These are phyloP conservation scores for Micractinium sp. DNA, from an alignment of 139 green algal genomes.

Conservation along the genomic window DNA sequence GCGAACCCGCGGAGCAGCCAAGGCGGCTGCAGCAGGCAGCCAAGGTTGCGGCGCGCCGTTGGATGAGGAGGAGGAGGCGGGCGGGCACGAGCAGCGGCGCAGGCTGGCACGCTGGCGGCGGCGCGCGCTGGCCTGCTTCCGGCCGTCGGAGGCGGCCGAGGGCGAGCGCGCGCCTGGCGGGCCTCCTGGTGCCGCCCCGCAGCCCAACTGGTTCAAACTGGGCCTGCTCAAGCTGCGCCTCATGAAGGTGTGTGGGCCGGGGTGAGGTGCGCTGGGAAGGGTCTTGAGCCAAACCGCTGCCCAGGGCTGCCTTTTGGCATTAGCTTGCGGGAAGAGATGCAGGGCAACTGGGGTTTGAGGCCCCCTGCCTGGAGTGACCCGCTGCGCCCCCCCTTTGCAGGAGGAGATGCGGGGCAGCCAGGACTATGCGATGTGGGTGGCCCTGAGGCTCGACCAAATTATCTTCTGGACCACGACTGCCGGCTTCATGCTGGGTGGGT, in stretches of 20 bases:
- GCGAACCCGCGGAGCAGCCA: not conserved
- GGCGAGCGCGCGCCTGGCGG: not conserved
- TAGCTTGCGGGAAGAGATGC: conserved; percentile 26
- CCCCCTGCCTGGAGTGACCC: no score
- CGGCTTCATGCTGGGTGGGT: not conserved
- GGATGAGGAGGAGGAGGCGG: not conserved
- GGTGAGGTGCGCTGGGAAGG: no score
- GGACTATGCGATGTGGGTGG: conserved; percentile 40
- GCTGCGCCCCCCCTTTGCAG: not conserved
- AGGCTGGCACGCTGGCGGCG: not conserved
- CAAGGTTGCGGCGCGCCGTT: not conserved
- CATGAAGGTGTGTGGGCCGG: conserved; percentile 11
- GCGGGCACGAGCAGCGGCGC: not conserved
- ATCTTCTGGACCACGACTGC: conserved; percentile 8
- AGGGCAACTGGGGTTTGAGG: no score
- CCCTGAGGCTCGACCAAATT: not conserved
- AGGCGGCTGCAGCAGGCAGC: not conserved
- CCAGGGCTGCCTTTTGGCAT: no score
- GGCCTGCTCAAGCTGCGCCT: conserved; percentile 16
- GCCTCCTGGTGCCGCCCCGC: not conserved
- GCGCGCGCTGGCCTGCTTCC: not conserved
- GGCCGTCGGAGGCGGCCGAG: not conserved
- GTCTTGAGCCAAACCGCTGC: no score
- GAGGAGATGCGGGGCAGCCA: conserved; percentile 33
- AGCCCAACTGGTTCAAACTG: not conserved